Conservation (phyloP, 345 rosid genomes). For the Syzygium aromaticum region DNA sequence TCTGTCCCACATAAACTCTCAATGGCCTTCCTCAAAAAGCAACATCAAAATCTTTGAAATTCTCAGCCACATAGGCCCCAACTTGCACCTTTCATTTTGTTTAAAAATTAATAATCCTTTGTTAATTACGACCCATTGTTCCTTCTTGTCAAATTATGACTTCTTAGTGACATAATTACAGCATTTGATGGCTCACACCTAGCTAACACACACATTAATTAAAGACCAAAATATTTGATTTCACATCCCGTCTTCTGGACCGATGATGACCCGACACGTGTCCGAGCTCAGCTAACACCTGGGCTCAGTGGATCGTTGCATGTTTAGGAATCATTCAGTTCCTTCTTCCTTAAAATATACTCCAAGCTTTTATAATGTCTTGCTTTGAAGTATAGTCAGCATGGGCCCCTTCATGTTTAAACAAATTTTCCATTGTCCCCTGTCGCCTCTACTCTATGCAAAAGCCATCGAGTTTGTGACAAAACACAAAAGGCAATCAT, state of each 20-base stretch:
- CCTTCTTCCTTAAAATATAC: slow-evolving; percentile 1
- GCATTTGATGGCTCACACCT: not conserved
- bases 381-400: slow-evolving; percentile 5
- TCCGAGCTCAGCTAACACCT: not conserved
- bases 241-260: not conserved
- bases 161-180: not conserved
- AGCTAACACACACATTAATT: not conserved
- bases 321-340: not conserved
- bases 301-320: not conserved
- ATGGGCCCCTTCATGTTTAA: not conserved
- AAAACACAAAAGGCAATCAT: not conserved
- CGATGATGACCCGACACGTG: not conserved
- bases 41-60: not conserved
- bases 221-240: not conserved
- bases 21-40: not conserved
- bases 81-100: not conserved
- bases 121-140: not conserved
- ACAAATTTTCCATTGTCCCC: not conserved
- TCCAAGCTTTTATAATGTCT: not conserved
- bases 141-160: not conserved
- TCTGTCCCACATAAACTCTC: not conserved
- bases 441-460: not conserved
- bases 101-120: not conserved
- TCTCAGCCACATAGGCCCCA: not conserved
- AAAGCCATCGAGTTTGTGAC: not conserved